A percentile compares a stretch with the other conserved stretches of the same genome.
Conservation (phyloP, 352 stramenopile species). For the Nothophytophthora sp. region DNA sequence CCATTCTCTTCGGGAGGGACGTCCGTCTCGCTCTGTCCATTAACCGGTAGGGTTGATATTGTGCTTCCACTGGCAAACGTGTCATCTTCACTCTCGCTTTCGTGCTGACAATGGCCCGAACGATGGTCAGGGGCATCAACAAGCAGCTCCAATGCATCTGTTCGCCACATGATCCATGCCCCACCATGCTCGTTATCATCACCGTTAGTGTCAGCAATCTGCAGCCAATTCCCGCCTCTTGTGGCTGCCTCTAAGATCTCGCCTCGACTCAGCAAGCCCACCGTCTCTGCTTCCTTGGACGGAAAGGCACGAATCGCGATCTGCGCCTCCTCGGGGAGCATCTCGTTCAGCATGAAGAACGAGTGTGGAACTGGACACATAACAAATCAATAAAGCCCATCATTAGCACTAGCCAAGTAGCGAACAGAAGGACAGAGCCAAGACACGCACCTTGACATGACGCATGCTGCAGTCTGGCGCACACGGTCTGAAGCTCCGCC, state of each 20-base stretch:
- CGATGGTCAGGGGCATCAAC: slow-evolving; percentile 34
- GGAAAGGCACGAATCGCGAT: slow-evolving; percentile 67
- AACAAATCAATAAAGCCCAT: slow-evolving; percentile 7
- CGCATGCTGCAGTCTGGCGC: slow-evolving; percentile 38
- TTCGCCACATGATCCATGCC: slow-evolving; percentile 76
- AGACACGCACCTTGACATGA: slow-evolving; percentile 53
- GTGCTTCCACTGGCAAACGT: not conserved
- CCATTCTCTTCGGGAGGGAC: too few species aligned
- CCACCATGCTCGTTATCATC: slow-evolving; percentile 14
- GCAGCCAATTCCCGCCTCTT: slow-evolving; percentile 54
- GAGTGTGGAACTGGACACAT: slow-evolving; percentile 30
- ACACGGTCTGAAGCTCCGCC: slow-evolving; percentile 41
- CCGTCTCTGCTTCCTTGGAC: slow-evolving; percentile 56
- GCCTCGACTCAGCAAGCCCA: slow-evolving; percentile 51
- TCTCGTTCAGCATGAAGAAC: slow-evolving; percentile 61
- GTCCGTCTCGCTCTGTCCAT: not conserved
- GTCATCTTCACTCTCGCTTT: not conserved
- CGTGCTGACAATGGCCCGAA: slow-evolving; percentile 18
- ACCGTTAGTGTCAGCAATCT: slow-evolving; percentile 26
- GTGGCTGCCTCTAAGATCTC: slow-evolving; percentile 58
- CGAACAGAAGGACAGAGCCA: too few species aligned
- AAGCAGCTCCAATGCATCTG: slow-evolving; percentile 45
- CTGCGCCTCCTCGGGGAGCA: slow-evolving; percentile 57
- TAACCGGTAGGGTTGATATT: not conserved
- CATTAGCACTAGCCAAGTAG: not conserved